Evolutionary conservation across 805 yeast genomes (phyloP).

Genomic region (Lipomyces kockii): DNA sequence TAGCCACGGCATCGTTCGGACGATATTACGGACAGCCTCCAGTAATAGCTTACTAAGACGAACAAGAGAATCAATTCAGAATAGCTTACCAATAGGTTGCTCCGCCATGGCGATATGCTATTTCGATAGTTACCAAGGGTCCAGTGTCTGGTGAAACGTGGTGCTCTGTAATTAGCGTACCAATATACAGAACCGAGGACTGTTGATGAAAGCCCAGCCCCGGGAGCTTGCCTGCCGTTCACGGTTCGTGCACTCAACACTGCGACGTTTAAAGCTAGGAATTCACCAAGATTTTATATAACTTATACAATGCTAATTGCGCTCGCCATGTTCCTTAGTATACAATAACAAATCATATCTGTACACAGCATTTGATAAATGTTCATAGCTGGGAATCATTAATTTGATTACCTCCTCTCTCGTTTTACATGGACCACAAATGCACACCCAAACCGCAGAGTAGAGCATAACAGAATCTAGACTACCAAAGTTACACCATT

Average conservation of each 20-base stretch:
- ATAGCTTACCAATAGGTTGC: slow-evolving; percentile 44
- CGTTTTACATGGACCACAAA: neutral
- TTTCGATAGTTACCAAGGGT: neutral
- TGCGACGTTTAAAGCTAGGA: neutral
- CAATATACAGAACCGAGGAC: neutral
- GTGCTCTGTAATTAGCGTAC: neutral
- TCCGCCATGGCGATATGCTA: slow-evolving; percentile 39
- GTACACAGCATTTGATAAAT: too few relatives aligned
- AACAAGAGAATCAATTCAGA: neutral
- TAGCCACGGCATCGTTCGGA: neutral
- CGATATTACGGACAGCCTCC: neutral
- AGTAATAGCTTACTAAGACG: neutral
- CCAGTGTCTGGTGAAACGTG: neutral
- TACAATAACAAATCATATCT: too few relatives aligned
- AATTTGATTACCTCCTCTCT: neutral
- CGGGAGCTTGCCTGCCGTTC: neutral
- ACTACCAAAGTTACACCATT: neutral
- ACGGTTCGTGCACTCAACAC: neutral
- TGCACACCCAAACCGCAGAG: too few relatives aligned
- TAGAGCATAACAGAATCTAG: too few relatives aligned
- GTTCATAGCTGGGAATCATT: too few relatives aligned
- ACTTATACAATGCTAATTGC: neutral
- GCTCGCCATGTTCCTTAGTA: too few relatives aligned
- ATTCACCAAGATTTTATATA: neutral
- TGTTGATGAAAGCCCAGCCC: neutral